These are phyloP conservation scores for Cinnamomum micranthum DNA, from an alignment of 164 flowering plant species.

Conservation along the genomic window DNA sequence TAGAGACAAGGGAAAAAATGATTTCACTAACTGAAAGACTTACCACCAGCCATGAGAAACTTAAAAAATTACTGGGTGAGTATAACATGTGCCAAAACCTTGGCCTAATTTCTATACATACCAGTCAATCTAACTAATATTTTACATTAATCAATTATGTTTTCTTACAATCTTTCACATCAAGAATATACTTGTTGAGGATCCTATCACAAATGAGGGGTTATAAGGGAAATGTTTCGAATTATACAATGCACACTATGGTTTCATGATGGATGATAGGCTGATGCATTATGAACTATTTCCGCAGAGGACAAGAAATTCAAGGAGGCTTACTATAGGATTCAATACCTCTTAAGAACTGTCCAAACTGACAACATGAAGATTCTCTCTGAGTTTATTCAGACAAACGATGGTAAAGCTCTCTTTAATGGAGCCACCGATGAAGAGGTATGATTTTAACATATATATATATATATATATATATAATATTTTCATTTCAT, in stretches of 20 bases:
- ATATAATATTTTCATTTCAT: background rate
- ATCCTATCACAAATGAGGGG: background rate
- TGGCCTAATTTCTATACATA: background rate
- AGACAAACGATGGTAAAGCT: slow-evolving; percentile 48
- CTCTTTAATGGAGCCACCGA: slow-evolving; percentile 49
- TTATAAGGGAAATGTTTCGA: background rate
- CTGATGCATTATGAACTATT: background rate
- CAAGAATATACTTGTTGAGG: background rate
- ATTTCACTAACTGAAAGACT: slow-evolving; percentile 60
- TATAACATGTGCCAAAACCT: background rate
- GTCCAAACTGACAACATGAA: slow-evolving; percentile 66
- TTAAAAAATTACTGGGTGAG: slow-evolving; percentile 46
- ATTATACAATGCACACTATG: background rate
- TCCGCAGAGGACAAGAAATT: slow-evolving; percentile 47
- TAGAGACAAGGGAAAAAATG: slow-evolving; percentile 65
- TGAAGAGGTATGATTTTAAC: slow-evolving; percentile 37
- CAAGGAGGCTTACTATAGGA: slow-evolving; percentile 33
- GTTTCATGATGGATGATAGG: background rate
- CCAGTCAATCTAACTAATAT: too few relatives aligned
- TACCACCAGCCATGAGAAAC: slow-evolving; percentile 41
- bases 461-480: too few relatives aligned
- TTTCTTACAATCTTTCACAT: background rate
- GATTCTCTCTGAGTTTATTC: slow-evolving; percentile 47
- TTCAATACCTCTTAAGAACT: slow-evolving; percentile 36
- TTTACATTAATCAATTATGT: too few relatives aligned